Evolutionary conservation across 2,329 filamentous ascomycete species (phyloP), one percentile per base, ranked within the genome.

Genomic region (Exophiala sp.): DNA sequence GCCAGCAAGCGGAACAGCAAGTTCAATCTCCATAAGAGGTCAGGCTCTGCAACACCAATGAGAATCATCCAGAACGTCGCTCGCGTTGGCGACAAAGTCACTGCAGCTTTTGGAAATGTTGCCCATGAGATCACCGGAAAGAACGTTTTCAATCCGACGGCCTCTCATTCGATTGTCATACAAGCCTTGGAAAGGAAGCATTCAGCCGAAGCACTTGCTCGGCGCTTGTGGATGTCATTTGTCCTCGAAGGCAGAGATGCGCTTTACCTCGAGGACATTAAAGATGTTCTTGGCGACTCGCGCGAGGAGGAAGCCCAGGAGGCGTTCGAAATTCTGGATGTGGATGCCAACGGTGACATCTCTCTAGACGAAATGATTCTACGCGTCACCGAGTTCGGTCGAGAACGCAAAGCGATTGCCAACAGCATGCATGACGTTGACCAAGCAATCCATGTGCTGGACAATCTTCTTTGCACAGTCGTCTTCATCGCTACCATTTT

Each of bases 381-480:
- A 64, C 90, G 89, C 59, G 79, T 95, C 16, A 81, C 86, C 16
- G 88, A 95, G 53, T 83, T 93, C 56, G 86, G 87, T 46, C 83
- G 86, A 55, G 87, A 91, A 66, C 81, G 91, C 64, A 94, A 95
- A 70, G 82, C 90, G 2, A 90, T 97, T 60, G 80, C 82, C 32
- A 87, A 86, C 67, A 95, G 89, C 69, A 94, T 97, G 88, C 89
- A 95, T 71, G 93, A 98, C 68, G 93, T 98, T 59, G 88, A 93
- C 61, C 88, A 96, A 68, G 93, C 93, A 29, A 88, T 97, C 65
- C 81, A 83, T 58, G 91, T 94, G 8, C 82, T 98, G 34, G 91
- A 98, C 70, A 84, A 85, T 57, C 80, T 98, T 45, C 76, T 97
- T 16, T 78, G 88, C 54, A 83, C 86, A 47, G 80, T 96, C 35